phyloP scores from a whole-genome alignment of 306 rosid genomes.

The Oxytropis ochrocephala region DNA sequence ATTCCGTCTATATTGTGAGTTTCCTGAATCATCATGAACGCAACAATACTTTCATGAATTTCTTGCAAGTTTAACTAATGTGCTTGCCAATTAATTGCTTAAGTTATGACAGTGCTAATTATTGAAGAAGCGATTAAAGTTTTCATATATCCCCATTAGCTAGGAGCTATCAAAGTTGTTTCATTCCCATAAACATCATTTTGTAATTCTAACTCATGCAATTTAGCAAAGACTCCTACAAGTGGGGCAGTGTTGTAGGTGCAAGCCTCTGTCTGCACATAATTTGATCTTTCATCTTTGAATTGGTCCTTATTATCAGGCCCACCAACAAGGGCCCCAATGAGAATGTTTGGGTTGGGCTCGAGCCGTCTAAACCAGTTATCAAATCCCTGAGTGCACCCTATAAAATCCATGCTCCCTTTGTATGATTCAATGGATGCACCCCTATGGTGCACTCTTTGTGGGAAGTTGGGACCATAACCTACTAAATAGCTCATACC shows the following conservation, averaged over 20 bases:
- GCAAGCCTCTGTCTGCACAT: conserved; percentile 73
- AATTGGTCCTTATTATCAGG: conserved; percentile 51
- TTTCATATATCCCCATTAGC: background rate
- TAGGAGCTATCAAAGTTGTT: conserved; percentile 11
- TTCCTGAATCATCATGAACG: background rate
- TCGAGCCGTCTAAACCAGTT: conserved; percentile 44
- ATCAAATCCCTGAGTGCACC: conserved; percentile 76
- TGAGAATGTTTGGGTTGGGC: conserved; percentile 53
- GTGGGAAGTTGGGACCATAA: conserved; percentile 41
- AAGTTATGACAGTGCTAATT: no score
- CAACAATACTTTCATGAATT: background rate
- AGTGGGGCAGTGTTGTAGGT: conserved; percentile 74
- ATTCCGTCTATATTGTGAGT: background rate
- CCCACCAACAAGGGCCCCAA: conserved; percentile 83
- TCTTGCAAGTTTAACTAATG: background rate
- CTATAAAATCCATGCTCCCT: conserved; percentile 50
- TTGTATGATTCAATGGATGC: conserved; percentile 58
- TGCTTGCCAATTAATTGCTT: no score
- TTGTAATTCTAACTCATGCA: conserved; percentile 21
- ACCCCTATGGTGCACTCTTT: conserved; percentile 78
- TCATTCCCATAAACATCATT: background rate
- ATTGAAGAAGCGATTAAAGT: no score
- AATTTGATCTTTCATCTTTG: conserved; percentile 56
- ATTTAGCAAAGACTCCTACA: conserved; percentile 65
- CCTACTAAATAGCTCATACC: conserved; percentile 65